Conservation (phyloP, 441 rosid genomes). For the Pelargonium citronellum region DNA sequence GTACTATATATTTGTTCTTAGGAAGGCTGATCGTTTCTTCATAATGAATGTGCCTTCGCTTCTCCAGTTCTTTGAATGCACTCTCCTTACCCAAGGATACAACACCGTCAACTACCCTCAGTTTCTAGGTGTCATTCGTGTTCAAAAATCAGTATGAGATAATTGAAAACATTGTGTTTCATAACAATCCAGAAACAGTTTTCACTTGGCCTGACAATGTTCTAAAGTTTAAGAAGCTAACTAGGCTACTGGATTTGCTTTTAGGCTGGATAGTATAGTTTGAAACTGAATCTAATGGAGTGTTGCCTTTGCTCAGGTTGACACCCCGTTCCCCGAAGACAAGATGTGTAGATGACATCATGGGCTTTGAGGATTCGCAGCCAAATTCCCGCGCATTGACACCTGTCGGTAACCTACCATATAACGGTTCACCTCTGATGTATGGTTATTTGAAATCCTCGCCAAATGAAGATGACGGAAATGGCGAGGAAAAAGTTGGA, state of each 20-base stretch:
- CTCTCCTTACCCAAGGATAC: conserved; percentile 9
- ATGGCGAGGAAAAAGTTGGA: conserved; percentile 16
- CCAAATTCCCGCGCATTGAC: conserved; percentile 10
- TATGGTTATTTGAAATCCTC: neutral
- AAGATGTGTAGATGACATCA: conserved; percentile 8
- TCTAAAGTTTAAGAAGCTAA: conserved; percentile 30
- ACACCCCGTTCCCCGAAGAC: conserved; percentile 3
- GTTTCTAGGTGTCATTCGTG: conserved; percentile 29
- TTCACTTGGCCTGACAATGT: conserved; percentile 29
- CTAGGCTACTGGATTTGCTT: conserved; percentile 15
- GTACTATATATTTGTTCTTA: conserved; percentile 22
- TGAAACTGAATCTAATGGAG: conserved; percentile 18
- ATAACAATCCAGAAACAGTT: conserved; percentile 32
- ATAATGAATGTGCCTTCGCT: conserved; percentile 13
- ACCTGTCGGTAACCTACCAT: conserved; percentile 12
- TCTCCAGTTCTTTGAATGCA: conserved; percentile 24
- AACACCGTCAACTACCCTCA: conserved; percentile 20
- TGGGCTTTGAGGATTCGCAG: conserved; percentile 9
- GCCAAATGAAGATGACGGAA: conserved; percentile 13
- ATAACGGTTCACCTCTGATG: conserved; percentile 7
- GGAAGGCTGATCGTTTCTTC: conserved; percentile 33
- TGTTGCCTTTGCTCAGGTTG: neutral
- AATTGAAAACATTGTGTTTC: conserved; percentile 31
- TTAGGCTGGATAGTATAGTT: conserved; percentile 15
- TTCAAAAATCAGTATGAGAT: conserved; percentile 20